Conservation (phyloP, 2,329 filamentous ascomycete species). For the Diaporthe nobilis region DNA sequence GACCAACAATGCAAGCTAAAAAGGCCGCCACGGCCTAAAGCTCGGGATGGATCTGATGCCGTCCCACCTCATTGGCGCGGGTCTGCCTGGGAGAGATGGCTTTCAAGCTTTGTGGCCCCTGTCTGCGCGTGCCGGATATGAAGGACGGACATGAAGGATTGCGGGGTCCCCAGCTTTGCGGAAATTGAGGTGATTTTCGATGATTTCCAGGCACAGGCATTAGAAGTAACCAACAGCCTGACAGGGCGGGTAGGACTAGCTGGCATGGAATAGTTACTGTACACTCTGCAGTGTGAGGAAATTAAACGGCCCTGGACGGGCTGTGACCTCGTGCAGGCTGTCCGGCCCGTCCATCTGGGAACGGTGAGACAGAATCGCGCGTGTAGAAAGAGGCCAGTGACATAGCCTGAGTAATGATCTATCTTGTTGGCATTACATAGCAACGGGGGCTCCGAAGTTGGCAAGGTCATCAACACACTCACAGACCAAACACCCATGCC, state of each 20-base stretch:
- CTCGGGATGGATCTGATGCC: slow-evolving; percentile 27
- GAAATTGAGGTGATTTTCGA: slow-evolving; percentile 20
- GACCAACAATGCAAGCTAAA: slow-evolving; percentile 20
- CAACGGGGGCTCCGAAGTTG: background rate
- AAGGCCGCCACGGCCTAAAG: slow-evolving; percentile 8
- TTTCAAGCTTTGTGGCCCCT: slow-evolving; percentile 32
- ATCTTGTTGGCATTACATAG: no score
- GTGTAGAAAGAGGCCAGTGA: background rate
- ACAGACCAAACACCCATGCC: background rate
- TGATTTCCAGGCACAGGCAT: slow-evolving; percentile 4
- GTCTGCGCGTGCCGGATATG: slow-evolving; percentile 28
- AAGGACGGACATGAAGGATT: slow-evolving; percentile 19
- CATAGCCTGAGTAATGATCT: background rate
- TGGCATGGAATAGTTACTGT: background rate
- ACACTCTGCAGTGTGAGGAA: background rate
- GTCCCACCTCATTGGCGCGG: slow-evolving; percentile 10
- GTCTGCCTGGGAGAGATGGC: slow-evolving; percentile 27
- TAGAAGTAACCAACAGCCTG: background rate
- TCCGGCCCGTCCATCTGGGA: background rate
- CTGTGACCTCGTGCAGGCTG: background rate
- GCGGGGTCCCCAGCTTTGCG: slow-evolving; percentile 28
- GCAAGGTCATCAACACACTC: background rate
- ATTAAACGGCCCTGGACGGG: background rate
- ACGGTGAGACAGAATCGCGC: background rate
- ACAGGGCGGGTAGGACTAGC: background rate